Evolutionary conservation across 306 rosid species (phyloP), one percentile per base, ranked within the genome.

Genomic region (Glycine soja): DNA sequence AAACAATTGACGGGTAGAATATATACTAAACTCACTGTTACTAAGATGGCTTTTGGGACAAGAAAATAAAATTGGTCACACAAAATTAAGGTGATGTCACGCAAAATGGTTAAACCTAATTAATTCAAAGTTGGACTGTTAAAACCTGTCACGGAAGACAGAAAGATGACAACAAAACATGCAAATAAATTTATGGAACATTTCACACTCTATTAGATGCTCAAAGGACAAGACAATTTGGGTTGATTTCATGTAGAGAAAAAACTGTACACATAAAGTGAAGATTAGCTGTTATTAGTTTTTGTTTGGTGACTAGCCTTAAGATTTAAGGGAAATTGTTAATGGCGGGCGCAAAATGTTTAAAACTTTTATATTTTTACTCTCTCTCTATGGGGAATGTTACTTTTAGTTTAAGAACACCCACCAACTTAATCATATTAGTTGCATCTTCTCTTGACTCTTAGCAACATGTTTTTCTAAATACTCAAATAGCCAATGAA

Each of bases 391-490:
- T 24, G 10, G 30, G 40, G 53, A 83, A 72, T 77, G 71, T 75
- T 71, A 70, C 86, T 79, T 86, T 58, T 77, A 66, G 88, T 76
- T 79, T 61, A 18, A 83, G 86, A 87, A 80, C 75, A 75, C 93
- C 88, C 91, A 90, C 91, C 98, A 86, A 91, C 92, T 92, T 45
- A 79, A 74, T 80, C 78, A 88, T 80, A 42, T 88, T 95, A 85
- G 99, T 92, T 95, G 97, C 90, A 93, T 84, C 99, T 77, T 78
- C 91, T 83, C 13, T 95, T 93, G 99, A 95, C 99, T 86, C 50
- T 74, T 19, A 46, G 2, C 38, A 64, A 70, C 59, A 48, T 68
- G 38, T 83, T 66, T 66, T 72, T 36, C 70, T 45, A 84, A 72
- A 36, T 66, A 86, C 83, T 85, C 90, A 75, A 89, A 7, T 57